Base-by-base conservation (phyloP, 805 yeast species). In the Citeromyces nyonsensis region DNA sequence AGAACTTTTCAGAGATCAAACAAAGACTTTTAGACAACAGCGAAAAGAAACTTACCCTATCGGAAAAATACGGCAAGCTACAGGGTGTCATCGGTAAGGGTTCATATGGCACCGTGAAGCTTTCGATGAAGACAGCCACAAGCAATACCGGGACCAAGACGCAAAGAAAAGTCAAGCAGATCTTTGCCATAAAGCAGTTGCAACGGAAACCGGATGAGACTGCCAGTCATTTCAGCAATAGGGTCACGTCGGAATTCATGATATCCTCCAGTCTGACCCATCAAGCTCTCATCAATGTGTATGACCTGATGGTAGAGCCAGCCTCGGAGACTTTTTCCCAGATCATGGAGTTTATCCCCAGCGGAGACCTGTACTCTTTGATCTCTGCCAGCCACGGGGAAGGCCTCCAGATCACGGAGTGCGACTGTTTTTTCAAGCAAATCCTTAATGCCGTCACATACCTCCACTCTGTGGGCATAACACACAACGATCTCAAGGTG, bases 331-430 rank as follows among this genome's bases (percentile, higher is more conserved):
- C 79, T 40, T 76, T 76, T 57, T 71, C 80, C 33, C 94, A 88
- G 53, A 84, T 91, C 34, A 85, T 91, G 96, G 98, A 91, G 56
- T 88, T 76, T 51, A 82, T 94, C 44, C 83, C 94, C 6, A 85
- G 85, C 39, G 93, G 93, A 36, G 93, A 80, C 49, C 56, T 80
- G 20, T 79, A 73, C 47, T 57, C 78, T 1, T 56, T 78, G 24
- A 66, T 77, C 33, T 52, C 67, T 14, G 57, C 67, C 18, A 57
- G 67, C 1, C 55, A 69, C 30, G 66, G 70, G 4, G 60, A 61
- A 9, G 68, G 69, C 2, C 52, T 80, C 12, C 71, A 72, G 38
- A 66, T 63, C 4, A 44, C 60, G 11, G 95, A 86, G 49, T 73
- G 88, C 24, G 95, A 86, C 52, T 86, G 96, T 52, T 81, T 80